phyloP scores from a whole-genome alignment of 2,329 filamentous ascomycete species.

The Fusarium heterosporum region DNA sequence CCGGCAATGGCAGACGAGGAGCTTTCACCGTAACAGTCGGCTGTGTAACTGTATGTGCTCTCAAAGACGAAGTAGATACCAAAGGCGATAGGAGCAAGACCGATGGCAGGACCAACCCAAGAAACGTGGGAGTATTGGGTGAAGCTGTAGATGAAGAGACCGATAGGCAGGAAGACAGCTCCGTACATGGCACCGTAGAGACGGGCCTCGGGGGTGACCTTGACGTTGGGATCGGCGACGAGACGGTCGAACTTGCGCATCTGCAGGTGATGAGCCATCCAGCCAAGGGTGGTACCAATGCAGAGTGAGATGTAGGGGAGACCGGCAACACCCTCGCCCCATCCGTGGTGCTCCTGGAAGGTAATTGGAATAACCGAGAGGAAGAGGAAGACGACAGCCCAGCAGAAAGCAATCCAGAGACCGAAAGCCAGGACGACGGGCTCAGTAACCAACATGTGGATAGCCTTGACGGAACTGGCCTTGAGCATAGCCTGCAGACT shows the following conservation, averaged over 20 bases:
- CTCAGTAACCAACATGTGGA: slow-evolving; percentile 42
- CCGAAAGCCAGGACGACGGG: slow-evolving; percentile 44
- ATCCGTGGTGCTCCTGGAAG: slow-evolving; percentile 37
- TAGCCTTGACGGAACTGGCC: slow-evolving; percentile 41
- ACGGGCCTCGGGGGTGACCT: slow-evolving; percentile 39
- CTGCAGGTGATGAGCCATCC: slow-evolving; percentile 38
- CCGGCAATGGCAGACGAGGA: slow-evolving; percentile 40
- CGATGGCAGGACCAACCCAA: slow-evolving; percentile 36
- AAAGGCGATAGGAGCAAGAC: slow-evolving; percentile 39
- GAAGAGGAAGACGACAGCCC: slow-evolving; percentile 43
- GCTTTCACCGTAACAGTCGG: slow-evolving; percentile 40
- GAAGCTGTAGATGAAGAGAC: slow-evolving; percentile 42
- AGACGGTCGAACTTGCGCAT: slow-evolving; percentile 42
- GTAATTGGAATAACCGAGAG: slow-evolving; percentile 41
- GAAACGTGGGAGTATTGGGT: slow-evolving; percentile 35
- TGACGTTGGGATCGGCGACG: slow-evolving; percentile 31
- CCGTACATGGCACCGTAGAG: slow-evolving; percentile 42
- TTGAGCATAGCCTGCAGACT: slow-evolving; percentile 41
- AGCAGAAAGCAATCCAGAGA: slow-evolving; percentile 44
- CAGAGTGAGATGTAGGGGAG: slow-evolving; percentile 40
- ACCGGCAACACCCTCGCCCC: slow-evolving; percentile 34
- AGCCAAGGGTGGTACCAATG: slow-evolving; percentile 37
- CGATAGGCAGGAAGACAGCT: slow-evolving; percentile 39
- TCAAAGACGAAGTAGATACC: slow-evolving; percentile 42
- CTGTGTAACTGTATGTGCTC: slow-evolving; percentile 40